These are phyloP conservation scores for Emmonsiellopsis sp. DNA, from an alignment of 2,329 filamentous ascomycete species.

Conservation along the genomic window DNA sequence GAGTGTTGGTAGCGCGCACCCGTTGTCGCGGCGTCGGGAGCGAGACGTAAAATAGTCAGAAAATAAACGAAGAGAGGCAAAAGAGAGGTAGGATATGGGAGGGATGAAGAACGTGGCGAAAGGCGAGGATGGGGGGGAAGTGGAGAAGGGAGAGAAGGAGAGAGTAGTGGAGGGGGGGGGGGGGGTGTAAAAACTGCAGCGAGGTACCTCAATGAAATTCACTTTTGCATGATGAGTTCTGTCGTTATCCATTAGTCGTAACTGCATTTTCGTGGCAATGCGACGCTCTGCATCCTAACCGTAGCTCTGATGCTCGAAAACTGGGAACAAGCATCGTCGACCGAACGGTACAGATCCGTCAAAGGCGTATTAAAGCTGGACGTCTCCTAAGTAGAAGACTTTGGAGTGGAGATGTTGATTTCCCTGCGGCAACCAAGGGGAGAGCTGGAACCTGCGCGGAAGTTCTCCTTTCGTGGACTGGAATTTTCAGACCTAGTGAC, in stretches of 20 bases:
- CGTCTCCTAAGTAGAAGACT: constrained; percentile 19
- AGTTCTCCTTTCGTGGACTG: constrained; percentile 32
- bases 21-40: no score
- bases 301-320: neutral
- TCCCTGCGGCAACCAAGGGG: constrained; percentile 31
- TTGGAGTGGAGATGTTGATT: constrained; percentile 26
- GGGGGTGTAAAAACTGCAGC: neutral
- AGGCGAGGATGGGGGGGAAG: no score
- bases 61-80: no score
- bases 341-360: neutral
- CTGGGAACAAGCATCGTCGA: neutral
- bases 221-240: neutral
- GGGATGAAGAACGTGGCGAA: no score
- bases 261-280: neutral
- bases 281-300: neutral
- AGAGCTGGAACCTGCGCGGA: constrained; percentile 27
- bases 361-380: neutral
- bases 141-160: no score
- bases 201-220: neutral
- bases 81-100: no score
- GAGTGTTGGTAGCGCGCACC: no score
- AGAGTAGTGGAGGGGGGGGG: no score
- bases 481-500: constrained; percentile 27
- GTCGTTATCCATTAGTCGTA: constrained; percentile 3
- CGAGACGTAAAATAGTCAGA: no score